Evolutionary conservation across 1,284 basidiomycete genomes (phyloP), one percentile per base, ranked within the genome.

Genomic region (Pascua guehoae): DNA sequence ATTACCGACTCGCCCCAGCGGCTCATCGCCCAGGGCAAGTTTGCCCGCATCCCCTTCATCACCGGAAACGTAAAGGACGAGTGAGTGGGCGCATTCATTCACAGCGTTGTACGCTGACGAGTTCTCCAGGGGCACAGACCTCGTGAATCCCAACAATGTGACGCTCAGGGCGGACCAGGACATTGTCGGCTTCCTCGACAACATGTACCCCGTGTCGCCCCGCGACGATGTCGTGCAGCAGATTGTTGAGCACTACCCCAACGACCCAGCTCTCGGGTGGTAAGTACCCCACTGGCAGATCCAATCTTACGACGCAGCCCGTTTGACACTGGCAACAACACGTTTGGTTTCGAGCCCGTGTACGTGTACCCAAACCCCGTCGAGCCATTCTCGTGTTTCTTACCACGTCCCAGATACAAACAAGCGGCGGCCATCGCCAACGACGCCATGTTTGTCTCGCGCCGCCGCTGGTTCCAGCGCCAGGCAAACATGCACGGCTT

Each of bases 21-120:
- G 16, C 58, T 76, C 15, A 41, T 77, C 15, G 52, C 57, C 9
- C 18, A 67, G 45, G 73, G 72, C 17, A 51, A 65, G 43, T 69
- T 76, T 48, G 63, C 66, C 0, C 64, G 67, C 10, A 66, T 73
- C 14, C 77, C 78, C 0, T 75, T 75, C 55, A 73, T 79, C 46
- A 63, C 67, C 11, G 75, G 78, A 12, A 72, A 69, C 60, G 62
- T 58, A 55, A 61, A 66, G 18, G 75, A 77, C 57, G 74, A 77
- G 70, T 32, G 24, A 32, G 24, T 32, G n/a, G 63, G 63, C 12
- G 62, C 63, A 2, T 65, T 67, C 36, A 43, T 58, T 46, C 54
- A 55, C 16, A 37, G 46, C 12, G 10, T 41, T 41, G 18, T 15
- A 24, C 3, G 44, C 18, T 11, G 44, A 17, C 10, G 15, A 32